Evolutionary conservation across 257 asterid genomes (phyloP).

Genomic region (Solanum lignicaule): DNA sequence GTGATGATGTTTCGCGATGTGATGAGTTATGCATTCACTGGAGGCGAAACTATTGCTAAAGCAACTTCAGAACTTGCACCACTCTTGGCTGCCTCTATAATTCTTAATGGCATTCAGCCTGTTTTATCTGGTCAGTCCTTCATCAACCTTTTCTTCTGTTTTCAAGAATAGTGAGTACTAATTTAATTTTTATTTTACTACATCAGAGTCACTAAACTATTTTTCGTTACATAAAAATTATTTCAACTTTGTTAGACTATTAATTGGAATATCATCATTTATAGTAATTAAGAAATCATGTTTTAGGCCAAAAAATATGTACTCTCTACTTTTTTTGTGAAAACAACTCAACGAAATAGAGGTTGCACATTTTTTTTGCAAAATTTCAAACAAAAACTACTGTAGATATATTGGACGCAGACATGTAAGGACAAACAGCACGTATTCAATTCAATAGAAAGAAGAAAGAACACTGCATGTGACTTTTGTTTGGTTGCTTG

Average conservation of each 20-base stretch:
- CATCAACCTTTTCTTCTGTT: not conserved
- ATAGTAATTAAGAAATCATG: not conserved
- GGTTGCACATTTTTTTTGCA: not conserved
- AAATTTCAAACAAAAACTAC: not conserved
- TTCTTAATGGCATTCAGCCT: slow-evolving; percentile 31
- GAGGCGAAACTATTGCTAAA: slow-evolving; percentile 14
- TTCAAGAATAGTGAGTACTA: not conserved
- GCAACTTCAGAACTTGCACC: slow-evolving; percentile 24
- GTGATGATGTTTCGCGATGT: slow-evolving; percentile 6
- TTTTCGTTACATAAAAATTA: not conserved
- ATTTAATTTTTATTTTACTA: not conserved
- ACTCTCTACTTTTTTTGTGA: not conserved
- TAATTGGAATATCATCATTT: too few relatives aligned
- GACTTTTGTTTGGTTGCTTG: not conserved
- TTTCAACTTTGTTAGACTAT: not conserved
- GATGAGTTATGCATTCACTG: slow-evolving; percentile 20
- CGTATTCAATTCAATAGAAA: not conserved
- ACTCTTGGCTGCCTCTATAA: slow-evolving; percentile 15
- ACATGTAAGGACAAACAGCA: not conserved
- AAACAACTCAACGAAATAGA: not conserved
- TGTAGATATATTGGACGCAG: not conserved
- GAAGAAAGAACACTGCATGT: not conserved
- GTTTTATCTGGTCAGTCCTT: slow-evolving; percentile 21
- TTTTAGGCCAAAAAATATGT: not conserved
- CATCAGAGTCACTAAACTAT: not conserved